Evolutionary conservation across 495 filamentous ascomycete species (phyloP), one percentile per base, ranked within the genome.

Genomic region (Ascodesmis nigricans): DNA sequence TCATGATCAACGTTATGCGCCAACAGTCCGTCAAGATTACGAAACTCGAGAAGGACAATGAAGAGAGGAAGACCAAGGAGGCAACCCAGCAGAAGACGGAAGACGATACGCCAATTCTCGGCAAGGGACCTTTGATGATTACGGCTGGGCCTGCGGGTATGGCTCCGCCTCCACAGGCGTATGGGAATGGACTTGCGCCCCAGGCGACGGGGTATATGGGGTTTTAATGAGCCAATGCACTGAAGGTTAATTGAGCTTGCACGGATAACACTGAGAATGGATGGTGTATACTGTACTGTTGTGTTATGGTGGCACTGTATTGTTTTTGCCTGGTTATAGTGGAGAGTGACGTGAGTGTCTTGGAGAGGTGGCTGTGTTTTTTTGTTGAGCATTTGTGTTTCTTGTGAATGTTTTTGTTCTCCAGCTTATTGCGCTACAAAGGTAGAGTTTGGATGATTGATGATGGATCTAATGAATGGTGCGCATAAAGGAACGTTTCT

Each of bases 1-100:
- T 82, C 63, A 90, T 99, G 81, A 95, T 99, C 66, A 95, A 93
- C 62, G 73, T 82, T 57, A 66, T 95, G 46, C 74, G 70, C 55
- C 78, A 91, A 55, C 83, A 93, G 55, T 78, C 80, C 32, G 69
- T 73, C 20, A 72, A 84, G 14, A 75, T 99, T 42, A 71, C 80
- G 40, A 56, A 58, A 36, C 66, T 99, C 21, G 84, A 84, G 66
- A 80, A 78, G 43, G 90, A 99, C 59, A 95, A 95, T 53, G 90
- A 99, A 54, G 82, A 90, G 53, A 79, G 90, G 49, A 99, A 95
- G 65, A 63, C 66, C 16, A 73, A 71, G 40, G 90, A 99, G 56
- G 69, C 70, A 37, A 73, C 75, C 28, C 73, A 91, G 46, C 70
- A 82, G 63, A 78, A 75, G 53, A 75, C 78, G 25, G 84, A 93